These are phyloP conservation scores for Fomitopsis schrenkii DNA, from an alignment of 1,284 basidiomycete species.

Conservation along the genomic window DNA sequence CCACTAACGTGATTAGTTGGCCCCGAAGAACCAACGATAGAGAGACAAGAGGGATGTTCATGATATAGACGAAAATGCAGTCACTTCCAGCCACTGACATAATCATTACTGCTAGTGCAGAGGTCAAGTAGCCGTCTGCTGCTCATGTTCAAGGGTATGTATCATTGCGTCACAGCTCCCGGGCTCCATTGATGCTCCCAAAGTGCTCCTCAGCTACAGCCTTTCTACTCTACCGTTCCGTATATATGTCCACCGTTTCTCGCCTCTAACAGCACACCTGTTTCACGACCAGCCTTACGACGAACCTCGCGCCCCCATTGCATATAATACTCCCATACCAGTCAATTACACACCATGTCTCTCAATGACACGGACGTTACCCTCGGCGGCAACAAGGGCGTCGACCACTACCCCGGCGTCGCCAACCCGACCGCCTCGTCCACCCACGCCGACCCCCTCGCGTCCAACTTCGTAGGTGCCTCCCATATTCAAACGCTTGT, in stretches of 20 bases:
- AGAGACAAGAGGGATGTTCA: no score
- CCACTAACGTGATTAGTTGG: no score
- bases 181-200: not conserved
- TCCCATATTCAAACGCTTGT: not conserved
- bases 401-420: slow-evolving; percentile 39
- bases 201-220: not conserved
- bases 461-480: slow-evolving; percentile 39
- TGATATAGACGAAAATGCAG: no score
- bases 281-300: not conserved
- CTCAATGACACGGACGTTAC: slow-evolving; percentile 31
- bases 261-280: no score
- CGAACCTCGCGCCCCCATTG: not conserved
- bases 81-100: no score
- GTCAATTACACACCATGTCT: slow-evolving; percentile 18
- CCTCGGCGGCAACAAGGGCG: slow-evolving; percentile 28
- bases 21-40: no score
- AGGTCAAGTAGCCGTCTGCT: no score
- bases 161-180: not conserved
- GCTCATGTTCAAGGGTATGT: no score
- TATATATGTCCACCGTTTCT: not conserved
- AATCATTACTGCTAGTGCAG: no score
- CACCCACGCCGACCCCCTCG: slow-evolving; percentile 33
- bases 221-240: not conserved
- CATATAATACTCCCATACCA: not conserved
- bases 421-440: slow-evolving; percentile 41